Conservation (phyloP, 2,329 filamentous ascomycete species). For the Phaeosphaeria sp. region DNA sequence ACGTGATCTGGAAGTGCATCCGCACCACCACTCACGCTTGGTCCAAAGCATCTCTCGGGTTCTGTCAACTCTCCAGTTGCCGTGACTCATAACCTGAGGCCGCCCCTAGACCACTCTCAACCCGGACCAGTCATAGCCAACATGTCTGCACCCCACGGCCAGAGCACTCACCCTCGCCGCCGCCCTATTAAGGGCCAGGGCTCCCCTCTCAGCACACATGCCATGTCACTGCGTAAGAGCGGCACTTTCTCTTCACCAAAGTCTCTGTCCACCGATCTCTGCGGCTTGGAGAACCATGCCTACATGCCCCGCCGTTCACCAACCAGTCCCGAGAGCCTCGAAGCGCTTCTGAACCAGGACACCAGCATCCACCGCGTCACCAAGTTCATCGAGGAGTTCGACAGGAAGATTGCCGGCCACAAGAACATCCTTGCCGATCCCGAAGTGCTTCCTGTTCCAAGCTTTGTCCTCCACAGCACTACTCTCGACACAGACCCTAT, state of each 20-base stretch:
- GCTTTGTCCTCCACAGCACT: conserved; percentile 51
- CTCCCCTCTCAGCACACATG: conserved; percentile 46
- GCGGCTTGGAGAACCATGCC: conserved; percentile 47
- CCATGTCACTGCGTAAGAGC: conserved; percentile 57
- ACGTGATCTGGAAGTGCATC: conserved; percentile 22
- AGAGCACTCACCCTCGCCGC: conserved; percentile 56
- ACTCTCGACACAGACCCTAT: conserved; percentile 44
- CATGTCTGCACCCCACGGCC: conserved; percentile 48
- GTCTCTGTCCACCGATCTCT: conserved; percentile 46
- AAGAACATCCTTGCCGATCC: conserved; percentile 55
- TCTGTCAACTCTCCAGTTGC: conserved; percentile 29
- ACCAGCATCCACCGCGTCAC: conserved; percentile 53
- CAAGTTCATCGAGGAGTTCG: conserved; percentile 54
- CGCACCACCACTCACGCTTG: conserved; percentile 30
- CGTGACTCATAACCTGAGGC: conserved; percentile 48
- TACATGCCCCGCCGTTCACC: conserved; percentile 57
- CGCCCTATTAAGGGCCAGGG: conserved; percentile 50
- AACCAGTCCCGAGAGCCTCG: conserved; percentile 56
- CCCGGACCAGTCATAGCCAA: conserved; percentile 43
- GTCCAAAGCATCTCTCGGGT: conserved; percentile 30
- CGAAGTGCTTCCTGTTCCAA: conserved; percentile 58
- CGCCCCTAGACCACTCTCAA: conserved; percentile 30
- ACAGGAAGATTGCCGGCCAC: conserved; percentile 51
- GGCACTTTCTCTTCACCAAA: conserved; percentile 57
- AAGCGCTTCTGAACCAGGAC: conserved; percentile 54